These are phyloP conservation scores for Moesziomyces sp. DNA, from an alignment of 1,284 basidiomycete genomes.

Conservation along the genomic window DNA sequence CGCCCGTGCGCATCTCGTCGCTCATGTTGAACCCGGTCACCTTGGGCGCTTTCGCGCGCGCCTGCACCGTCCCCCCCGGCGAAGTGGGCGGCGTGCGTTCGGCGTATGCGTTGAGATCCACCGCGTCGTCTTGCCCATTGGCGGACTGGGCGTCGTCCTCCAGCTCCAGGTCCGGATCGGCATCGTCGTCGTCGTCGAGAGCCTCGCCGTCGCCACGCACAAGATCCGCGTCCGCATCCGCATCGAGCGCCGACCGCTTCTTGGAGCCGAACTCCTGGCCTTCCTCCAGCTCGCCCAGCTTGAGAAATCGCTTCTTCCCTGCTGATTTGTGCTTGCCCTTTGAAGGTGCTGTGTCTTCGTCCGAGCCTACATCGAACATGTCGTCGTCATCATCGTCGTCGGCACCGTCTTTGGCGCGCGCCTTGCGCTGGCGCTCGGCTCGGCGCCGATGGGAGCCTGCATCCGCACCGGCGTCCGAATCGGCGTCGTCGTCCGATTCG, in stretches of 20 bases:
- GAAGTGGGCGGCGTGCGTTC: constrained; percentile 56
- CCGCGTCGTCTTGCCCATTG: constrained; percentile 24
- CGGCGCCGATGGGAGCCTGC: constrained; percentile 66
- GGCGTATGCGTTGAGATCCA: constrained; percentile 50
- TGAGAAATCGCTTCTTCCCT: constrained; percentile 36
- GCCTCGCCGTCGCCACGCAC: constrained; percentile 6
- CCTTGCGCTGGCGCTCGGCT: constrained; percentile 71
- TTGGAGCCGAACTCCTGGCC: constrained; percentile 64
- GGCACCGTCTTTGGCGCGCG: constrained; percentile 53
- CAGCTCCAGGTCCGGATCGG: constrained; percentile 60
- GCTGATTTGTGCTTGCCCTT: constrained; percentile 18
- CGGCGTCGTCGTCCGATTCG: constrained; percentile 73
- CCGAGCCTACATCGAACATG: constrained; percentile 78
- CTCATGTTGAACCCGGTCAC: constrained; percentile 98
- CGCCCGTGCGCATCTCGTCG: constrained; percentile 95
- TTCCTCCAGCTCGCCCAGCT: constrained; percentile 85
- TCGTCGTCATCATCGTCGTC: constrained; percentile 74
- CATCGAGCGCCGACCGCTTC: constrained; percentile 45
- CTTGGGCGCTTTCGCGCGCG: constrained; percentile 77
- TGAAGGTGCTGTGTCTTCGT: constrained; percentile 10
- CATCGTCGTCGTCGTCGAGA: constrained; percentile 36
- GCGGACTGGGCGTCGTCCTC: constrained; percentile 37
- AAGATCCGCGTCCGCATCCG: constrained; percentile 45
- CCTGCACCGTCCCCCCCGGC: constrained; percentile 29
- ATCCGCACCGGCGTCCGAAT: constrained; percentile 74